A percentile compares a stretch with the other conserved stretches of the same genome.
Evolutionary conservation across 176 grass and related monocot genomes (phyloP).

Genomic region (Ensete ventricosum): DNA sequence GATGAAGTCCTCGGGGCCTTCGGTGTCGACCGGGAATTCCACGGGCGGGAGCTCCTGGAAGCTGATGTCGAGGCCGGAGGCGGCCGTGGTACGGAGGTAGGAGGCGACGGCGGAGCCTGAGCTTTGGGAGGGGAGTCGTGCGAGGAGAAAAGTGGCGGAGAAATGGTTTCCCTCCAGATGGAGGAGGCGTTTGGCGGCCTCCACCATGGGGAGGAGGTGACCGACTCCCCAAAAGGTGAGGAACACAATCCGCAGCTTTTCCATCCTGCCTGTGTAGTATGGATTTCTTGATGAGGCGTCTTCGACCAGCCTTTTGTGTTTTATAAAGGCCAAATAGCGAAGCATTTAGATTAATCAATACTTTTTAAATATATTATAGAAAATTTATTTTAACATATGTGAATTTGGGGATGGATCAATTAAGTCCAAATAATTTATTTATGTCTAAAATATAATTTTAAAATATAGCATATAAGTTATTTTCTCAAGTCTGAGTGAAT

Average conservation of each 20-base stretch:
- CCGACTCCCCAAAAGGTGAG: slow-evolving; percentile 36
- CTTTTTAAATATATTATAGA: too few relatives aligned
- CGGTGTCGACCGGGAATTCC: slow-evolving; percentile 7
- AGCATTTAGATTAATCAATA: too few relatives aligned
- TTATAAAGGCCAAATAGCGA: too few relatives aligned
- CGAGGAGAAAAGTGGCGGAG: slow-evolving; percentile 43
- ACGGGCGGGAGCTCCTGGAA: slow-evolving; percentile 45
- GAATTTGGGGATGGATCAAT: too few relatives aligned
- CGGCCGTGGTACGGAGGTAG: slow-evolving; percentile 30
- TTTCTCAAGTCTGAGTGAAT: too few relatives aligned
- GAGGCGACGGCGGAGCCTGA: slow-evolving; percentile 18
- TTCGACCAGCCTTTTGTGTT: too few relatives aligned
- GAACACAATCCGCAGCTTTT: slow-evolving; percentile 4
- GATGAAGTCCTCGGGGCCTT: slow-evolving; percentile 40
- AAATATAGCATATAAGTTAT: too few relatives aligned
- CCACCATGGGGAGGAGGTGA: slow-evolving; percentile 60
- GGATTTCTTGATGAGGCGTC: too few relatives aligned
- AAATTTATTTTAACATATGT: too few relatives aligned
- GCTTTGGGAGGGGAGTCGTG: slow-evolving; percentile 23
- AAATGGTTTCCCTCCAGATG: slow-evolving; percentile 1
- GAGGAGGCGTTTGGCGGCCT: slow-evolving; percentile 50
- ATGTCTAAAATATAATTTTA: too few relatives aligned
- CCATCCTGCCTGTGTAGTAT: background rate
- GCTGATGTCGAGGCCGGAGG: slow-evolving; percentile 30
- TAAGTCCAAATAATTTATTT: too few relatives aligned